Evolutionary conservation across 75 land plant genomes (phyloP), one percentile per base, ranked within the genome.

Genomic region (Pinus taeda): DNA sequence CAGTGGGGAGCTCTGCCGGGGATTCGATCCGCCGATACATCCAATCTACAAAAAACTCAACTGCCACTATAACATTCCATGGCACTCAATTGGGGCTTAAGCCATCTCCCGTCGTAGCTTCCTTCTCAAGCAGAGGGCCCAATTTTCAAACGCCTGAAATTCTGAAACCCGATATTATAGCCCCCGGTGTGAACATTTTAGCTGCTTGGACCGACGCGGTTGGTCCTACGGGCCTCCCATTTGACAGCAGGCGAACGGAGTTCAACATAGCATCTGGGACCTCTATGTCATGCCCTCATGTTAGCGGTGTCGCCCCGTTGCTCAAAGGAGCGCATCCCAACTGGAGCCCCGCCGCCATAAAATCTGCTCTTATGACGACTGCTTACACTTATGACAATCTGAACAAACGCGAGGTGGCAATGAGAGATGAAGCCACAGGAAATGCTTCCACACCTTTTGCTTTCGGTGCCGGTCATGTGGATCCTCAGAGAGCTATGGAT

Each of bases 221-320:
- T n/a, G 93, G 93, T 12, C 96, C 98, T 0, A 80, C 93, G 1
- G 93, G 98, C 33, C 55, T 93, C 64, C 73, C 84, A 0, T 57
- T 84, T 1, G 98, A 95, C 76, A 53, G 57, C 20, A 36, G 98
- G 37, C 70, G 84, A 11, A 88, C 91, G 13, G 86, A 85, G 78
- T 95, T 95, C 81, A 95, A 93, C 63, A 93, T 95, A 36, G 78
- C 89, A 12, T 95, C 98, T 0, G 98, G 98, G 0, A 95, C 98
- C 0, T 95, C 98, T 13, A 95, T 95, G 98, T 89, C 98, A 2
- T 95, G 98, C 72, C 98, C 98, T 1, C 98, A 94, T 75, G 90
- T 94, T n/a, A 87, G 90, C 3, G 97, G 95, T 0, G 53, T 93
- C 3, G 95, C 88, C 1, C 96, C 96, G 29, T 70, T 95, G 74